Evolutionary conservation across 2,329 filamentous ascomycete genomes (phyloP).

Genomic region (Sporothrix inflata): DNA sequence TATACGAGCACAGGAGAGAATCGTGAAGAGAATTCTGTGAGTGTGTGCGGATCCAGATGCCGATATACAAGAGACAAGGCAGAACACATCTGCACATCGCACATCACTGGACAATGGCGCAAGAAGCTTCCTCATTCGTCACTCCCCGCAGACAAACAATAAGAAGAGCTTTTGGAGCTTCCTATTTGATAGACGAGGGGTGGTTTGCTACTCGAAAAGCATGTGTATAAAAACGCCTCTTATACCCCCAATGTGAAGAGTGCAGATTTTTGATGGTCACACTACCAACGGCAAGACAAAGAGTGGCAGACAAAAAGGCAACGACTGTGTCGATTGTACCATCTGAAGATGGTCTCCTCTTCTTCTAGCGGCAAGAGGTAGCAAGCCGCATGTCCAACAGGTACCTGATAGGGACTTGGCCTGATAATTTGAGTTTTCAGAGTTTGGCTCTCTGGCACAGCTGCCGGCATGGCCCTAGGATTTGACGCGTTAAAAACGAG

Average conservation of each 20-base stretch:
- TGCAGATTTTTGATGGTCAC: neutral
- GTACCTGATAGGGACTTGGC: neutral
- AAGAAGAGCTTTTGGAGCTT: neutral
- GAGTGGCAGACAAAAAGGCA: neutral
- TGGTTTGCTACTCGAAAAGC: neutral
- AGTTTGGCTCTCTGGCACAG: neutral
- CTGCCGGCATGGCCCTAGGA: neutral
- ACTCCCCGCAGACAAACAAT: neutral
- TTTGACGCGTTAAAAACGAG: neutral
- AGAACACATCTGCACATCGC: neutral
- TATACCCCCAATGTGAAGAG: neutral
- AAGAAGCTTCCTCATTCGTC: conserved; percentile 2
- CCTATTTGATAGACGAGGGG: conserved; percentile 1
- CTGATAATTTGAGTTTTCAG: neutral
- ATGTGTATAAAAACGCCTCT: conserved; percentile 7
- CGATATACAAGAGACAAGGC: neutral
- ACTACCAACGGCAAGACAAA: neutral
- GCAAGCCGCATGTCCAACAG: neutral
- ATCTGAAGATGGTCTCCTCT: neutral
- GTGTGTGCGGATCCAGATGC: neutral
- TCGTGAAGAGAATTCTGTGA: neutral
- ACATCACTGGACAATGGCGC: neutral
- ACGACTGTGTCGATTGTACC: neutral
- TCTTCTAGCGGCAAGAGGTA: neutral
- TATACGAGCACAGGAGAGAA: neutral